Percentiles rank a stretch among this genome's conserved stretches.
Evolutionary conservation across 768 basidiomycete species (phyloP).

Genomic region (Lactarius akahatsu): DNA sequence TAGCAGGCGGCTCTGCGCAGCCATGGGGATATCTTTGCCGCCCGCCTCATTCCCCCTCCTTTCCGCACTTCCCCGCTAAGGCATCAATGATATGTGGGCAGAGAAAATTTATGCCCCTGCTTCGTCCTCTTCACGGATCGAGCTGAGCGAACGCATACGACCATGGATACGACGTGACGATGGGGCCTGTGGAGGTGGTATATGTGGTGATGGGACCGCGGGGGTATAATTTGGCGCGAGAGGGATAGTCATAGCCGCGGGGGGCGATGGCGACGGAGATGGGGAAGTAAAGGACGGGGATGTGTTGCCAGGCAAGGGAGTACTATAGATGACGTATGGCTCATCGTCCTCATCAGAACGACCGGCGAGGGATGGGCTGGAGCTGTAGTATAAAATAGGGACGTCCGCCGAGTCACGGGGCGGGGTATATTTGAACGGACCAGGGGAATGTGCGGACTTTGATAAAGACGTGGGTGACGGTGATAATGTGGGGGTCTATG

Average conservation of each 20-base stretch:
- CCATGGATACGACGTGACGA: constrained; percentile 27
- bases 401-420: constrained; percentile 20
- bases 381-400: constrained; percentile 24
- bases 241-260: not conserved
- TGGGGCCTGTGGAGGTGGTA: constrained; percentile 24
- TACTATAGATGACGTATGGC: constrained; percentile 30
- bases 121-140: constrained; percentile 30
- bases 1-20: constrained; percentile 21
- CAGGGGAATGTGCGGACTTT: constrained; percentile 6
- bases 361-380: constrained; percentile 10
- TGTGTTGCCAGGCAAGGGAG: constrained; percentile 21
- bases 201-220: constrained; percentile 11
- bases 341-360: constrained; percentile 26
- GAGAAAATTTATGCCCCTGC: constrained; percentile 7
- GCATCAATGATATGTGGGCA: not conserved
- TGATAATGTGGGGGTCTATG: constrained; percentile 21
- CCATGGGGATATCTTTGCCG: constrained; percentile 24
- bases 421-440: constrained; percentile 20
- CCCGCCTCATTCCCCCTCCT: constrained; percentile 7
- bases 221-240: constrained; percentile 21
- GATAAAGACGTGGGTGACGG: constrained; percentile 12
- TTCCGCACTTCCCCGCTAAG: not conserved
- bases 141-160: constrained; percentile 27
- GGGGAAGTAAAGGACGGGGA: not conserved
- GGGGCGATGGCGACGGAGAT: constrained; percentile 19